phyloP scores from a whole-genome alignment of 352 stramenopile species.

The Pythium monospermum region DNA sequence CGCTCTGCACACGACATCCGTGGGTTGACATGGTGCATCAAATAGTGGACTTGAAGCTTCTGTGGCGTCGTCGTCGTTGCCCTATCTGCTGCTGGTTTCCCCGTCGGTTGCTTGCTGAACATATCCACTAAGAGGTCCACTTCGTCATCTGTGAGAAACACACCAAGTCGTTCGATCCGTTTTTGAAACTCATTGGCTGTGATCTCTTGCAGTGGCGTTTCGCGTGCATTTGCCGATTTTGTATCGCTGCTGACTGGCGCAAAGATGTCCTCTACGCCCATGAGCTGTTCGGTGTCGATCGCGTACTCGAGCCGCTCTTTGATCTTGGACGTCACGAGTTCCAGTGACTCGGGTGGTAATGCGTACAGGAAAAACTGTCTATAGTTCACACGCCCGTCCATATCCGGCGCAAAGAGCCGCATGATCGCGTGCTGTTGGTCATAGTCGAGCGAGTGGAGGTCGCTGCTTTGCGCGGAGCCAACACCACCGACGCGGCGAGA shows the following conservation, averaged over 20 bases:
- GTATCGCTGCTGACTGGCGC: neutral
- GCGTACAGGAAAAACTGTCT: conserved; percentile 59
- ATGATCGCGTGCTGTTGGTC: conserved; percentile 67
- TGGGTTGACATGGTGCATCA: conserved; percentile 57
- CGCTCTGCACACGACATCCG: conserved; percentile 40
- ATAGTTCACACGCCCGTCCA: conserved; percentile 71
- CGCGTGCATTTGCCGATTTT: conserved; percentile 4
- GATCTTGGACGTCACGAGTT: conserved; percentile 49
- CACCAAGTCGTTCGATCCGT: conserved; percentile 14
- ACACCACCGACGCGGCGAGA: conserved; percentile 25
- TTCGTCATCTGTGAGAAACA: conserved; percentile 16
- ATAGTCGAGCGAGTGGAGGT: conserved; percentile 59
- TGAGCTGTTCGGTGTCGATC: conserved; percentile 42
- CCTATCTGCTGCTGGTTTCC: neutral
- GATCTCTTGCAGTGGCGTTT: conserved; percentile 16
- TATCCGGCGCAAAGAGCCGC: conserved; percentile 46
- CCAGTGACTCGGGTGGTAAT: conserved; percentile 44
- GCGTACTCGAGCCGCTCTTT: conserved; percentile 61
- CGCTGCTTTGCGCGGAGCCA: conserved; percentile 8
- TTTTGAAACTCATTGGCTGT: conserved; percentile 6
- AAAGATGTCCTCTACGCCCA: conserved; percentile 37
- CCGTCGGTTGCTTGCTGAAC: neutral
- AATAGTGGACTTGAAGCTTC: conserved; percentile 36
- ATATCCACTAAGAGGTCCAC: conserved; percentile 14
- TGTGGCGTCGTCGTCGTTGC: neutral